Conservation (phyloP, 164 flowering plant species). For the Annona cherimola region DNA sequence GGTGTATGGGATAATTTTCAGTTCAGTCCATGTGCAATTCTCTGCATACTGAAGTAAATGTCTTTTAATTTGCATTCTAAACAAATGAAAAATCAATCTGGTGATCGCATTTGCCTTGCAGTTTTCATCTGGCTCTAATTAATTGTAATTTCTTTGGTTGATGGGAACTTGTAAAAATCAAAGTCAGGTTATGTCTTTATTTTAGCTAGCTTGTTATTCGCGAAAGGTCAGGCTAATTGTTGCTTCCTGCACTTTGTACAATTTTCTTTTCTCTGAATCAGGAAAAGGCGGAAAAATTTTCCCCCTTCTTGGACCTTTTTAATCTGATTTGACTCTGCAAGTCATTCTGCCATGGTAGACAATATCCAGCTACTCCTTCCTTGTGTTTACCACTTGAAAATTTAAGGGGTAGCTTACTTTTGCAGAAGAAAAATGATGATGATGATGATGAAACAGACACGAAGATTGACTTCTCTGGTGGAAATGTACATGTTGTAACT, state of each 20-base stretch:
- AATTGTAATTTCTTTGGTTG: not conserved
- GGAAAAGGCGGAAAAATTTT: too few species aligned
- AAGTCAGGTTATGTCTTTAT: not conserved
- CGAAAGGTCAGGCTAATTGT: too few species aligned
- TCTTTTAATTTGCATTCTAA: too few species aligned
- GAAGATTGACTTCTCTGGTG: slow-evolving; percentile 26
- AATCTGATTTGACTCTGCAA: too few species aligned
- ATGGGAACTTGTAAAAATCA: not conserved
- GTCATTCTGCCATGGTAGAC: too few species aligned
- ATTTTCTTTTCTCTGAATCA: too few species aligned
- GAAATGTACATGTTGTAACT: slow-evolving; percentile 49
- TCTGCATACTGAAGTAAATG: too few species aligned
- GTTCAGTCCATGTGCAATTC: too few species aligned
- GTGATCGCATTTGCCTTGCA: not conserved
- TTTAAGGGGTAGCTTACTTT: not conserved
- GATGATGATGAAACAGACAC: slow-evolving; percentile 12
- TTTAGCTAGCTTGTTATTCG: too few species aligned
- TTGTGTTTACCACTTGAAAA: not conserved
- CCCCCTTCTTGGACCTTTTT: too few species aligned
- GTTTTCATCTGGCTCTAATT: not conserved
- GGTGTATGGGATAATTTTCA: too few species aligned
- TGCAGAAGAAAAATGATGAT: slow-evolving; percentile 4
- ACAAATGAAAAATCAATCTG: not conserved
- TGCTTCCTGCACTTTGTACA: too few species aligned
- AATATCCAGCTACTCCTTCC: not conserved